Base-by-base conservation (phyloP, 2,329 filamentous ascomycete genomes). In the Colletotrichum sp. region DNA sequence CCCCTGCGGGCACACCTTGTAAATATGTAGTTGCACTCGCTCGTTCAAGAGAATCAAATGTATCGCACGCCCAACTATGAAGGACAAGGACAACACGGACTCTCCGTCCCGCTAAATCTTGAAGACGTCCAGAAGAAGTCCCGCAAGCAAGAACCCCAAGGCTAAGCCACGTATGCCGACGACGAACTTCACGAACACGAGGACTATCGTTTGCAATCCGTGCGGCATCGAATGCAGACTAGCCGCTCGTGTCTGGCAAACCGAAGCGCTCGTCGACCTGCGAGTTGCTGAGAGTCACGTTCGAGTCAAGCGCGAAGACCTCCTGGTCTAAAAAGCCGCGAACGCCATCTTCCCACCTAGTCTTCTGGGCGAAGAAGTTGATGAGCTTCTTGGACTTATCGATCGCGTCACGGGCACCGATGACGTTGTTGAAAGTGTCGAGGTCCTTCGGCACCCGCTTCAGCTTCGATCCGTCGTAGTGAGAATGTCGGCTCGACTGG, bases 31-130 rank as follows among this genome's bases (percentile, higher is more conserved):
- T 48, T 48, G 6, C 43, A 13, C n/a, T 48, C 9, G 6, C 0
- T 21, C 10, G 10, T 48, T 48, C 0, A 1, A 21, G 18, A 48
- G 9, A 21, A 48, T 48, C 6, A 8, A 48, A 21, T 21, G 6
- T n/a, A 21, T 8, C 1, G 10, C 5, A 0, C 0, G 10, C n/a
- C 43, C 5, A 21, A 0, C 6, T 13, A 7, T 0, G n/a, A 48
- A 48, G 43, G 5, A 13, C 0, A 21, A 48, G 3, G 6, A 13
- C 1, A 10, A 48, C 6, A n/a, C 3, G 38, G 9, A 12, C 9
- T 48, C n/a, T n/a, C n/a, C 16, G 4, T 8, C 8, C 5, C 8
- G 8, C 5, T n/a, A 1, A 6, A 21, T 48, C n/a, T 48, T 48
- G n/a, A 48, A 48, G 10, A 48, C 4, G n/a, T 48, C 0, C 43